Conservation (phyloP, 1,284 basidiomycete genomes). For the Paramarasmius palmivorus region DNA sequence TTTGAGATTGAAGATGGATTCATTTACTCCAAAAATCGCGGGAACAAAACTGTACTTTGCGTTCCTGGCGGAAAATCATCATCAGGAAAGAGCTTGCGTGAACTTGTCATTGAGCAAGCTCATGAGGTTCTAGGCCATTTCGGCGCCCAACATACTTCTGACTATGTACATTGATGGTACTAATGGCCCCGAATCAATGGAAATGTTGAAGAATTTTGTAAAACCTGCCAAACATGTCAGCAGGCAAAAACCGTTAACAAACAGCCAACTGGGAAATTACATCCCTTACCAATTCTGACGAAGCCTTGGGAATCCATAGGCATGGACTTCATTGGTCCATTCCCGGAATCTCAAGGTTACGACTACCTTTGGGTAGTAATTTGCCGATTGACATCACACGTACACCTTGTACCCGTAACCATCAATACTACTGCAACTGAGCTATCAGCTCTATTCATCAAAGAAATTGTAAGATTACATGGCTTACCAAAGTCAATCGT, state of each 20-base stretch:
- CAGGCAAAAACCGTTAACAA: not conserved
- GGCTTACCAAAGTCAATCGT: slow-evolving; percentile 23
- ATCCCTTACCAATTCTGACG: not conserved
- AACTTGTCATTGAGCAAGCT: slow-evolving; percentile 23
- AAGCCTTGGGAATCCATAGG: slow-evolving; percentile 6
- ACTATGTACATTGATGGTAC: slow-evolving; percentile 31
- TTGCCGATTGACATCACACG: slow-evolving; percentile 31
- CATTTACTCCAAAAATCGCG: not conserved
- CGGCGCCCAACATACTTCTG: slow-evolving; percentile 20
- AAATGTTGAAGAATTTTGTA: slow-evolving; percentile 26
- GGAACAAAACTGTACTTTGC: not conserved
- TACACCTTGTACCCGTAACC: slow-evolving; percentile 32
- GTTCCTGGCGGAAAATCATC: slow-evolving; percentile 4
- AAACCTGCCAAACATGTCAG: slow-evolving; percentile 1
- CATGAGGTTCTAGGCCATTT: slow-evolving; percentile 29
- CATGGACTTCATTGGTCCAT: slow-evolving; percentile 27
- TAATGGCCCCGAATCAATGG: slow-evolving; percentile 32
- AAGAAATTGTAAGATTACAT: slow-evolving; percentile 15
- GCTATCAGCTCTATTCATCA: not conserved
- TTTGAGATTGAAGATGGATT: not conserved
- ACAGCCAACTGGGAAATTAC: not conserved
- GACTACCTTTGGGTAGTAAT: slow-evolving; percentile 35
- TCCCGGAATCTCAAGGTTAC: slow-evolving; percentile 27
- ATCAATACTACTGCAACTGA: slow-evolving; percentile 11
- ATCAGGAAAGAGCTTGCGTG: slow-evolving; percentile 3